Evolutionary conservation across 805 yeast species (phyloP), one percentile per base, ranked within the genome.

Genomic region (Lipomyces mesembrius): DNA sequence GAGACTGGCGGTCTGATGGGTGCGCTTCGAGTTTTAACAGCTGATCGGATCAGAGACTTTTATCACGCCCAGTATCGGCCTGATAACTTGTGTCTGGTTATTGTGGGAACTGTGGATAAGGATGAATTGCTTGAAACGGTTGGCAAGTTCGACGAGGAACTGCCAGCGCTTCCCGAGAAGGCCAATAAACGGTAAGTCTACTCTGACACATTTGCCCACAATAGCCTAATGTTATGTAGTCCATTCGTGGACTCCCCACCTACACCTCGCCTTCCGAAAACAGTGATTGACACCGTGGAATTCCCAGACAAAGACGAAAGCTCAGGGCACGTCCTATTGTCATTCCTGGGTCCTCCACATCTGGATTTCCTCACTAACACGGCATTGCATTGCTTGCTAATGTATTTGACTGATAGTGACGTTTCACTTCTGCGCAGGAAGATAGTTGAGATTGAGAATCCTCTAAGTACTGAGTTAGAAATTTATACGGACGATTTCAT

Each of bases 1-100:
- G 98, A 95, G 76, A 94, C 98, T 8, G 99, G 99, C 61, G 99
- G 99, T 0, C 79, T 92, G 59, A 86, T 92, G 77, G 82, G 84
- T 35, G 91, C 92, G 66, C 83, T 95, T 71, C 85, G 98, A 68
- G 82, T 82, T 1, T 81, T 95, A 73, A 84, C 90, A 1, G 88
- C 87, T 71, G 89, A 88, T 0, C 87, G 88, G 57, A 94, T 95
- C 71, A 84, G 88, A 71, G 79, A 86, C 27, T 95, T 91, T 75
- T 98, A 95, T 77, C 79, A 82, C 35, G 77, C 80, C 17, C 79
- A 85, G 74, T 95, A 95, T 78, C 83, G 93, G 58, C 91, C 97
- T 0, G 92, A 90, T 68, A 95, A 95, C 74, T 79, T 92, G 68
- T 88, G 94, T 75, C 84, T 95, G 17, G 87, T 95, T 59, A 83